Base-by-base conservation (phyloP, 2,329 filamentous ascomycete genomes). In the Aspergillus hortae region DNA sequence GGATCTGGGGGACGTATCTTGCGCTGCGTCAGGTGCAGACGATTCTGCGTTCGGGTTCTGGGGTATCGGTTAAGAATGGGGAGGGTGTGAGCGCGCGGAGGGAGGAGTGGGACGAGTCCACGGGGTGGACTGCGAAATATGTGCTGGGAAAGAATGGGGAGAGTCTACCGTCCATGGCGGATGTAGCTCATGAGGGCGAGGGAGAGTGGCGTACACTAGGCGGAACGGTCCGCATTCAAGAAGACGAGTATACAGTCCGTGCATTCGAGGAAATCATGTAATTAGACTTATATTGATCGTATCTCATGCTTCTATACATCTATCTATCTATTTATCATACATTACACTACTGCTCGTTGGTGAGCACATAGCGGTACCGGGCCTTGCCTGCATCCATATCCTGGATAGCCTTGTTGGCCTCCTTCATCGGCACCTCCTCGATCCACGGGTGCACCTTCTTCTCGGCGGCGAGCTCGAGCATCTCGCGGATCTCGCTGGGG, bases 371-470 rank as follows among this genome's bases (percentile, higher is more conserved):
- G 48, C 74, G 64, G 61, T 73, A 77, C 23, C 74, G 66, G 48
- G 74, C 73, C 53, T 72, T 72, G 12, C 73, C 72, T 4, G 56
- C 66, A 5, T 68, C 62, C 72, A 77, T 73, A 53, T 76, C 74
- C 30, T 68, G 54, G 19, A 77, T 60, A 2, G 70, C 72, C 55
- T 70, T 52, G 58, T 77, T 77, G 44, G 68, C 72, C 14, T 76
- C 69, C 46, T 63, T 66, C 73, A 77, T 71, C 7, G 68, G 64
- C 4, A 66, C 55, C 54, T 71, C 61, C 51, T 74, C 55, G 23
- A 74, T 56, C 74, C 74, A 77, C 1, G 73, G 64, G 54, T 68
- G 61, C 14, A 76, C 54, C 1, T 64, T 63, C 59, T 74, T 71
- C 27, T 68, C 60, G 6, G 63, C 73, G 4, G 66, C 70, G 15